Evolutionary conservation across 176 grass and related monocot species (phyloP), one percentile per base, ranked within the genome.

Genomic region (Bolboschoenus planiculmis): DNA sequence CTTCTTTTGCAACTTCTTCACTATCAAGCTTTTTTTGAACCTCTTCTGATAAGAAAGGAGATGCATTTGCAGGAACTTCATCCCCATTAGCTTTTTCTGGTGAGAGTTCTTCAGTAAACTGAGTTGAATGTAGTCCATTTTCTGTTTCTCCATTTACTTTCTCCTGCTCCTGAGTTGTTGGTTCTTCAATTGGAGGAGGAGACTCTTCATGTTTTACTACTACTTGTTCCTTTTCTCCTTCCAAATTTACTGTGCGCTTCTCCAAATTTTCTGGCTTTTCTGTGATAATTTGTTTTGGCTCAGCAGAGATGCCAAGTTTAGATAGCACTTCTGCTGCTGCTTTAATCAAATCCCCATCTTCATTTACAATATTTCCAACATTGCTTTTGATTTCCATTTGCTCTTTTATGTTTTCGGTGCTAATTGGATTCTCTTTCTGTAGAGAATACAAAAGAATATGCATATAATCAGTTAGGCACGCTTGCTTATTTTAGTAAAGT

Each of bases 121-220:
- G 24, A 76, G 26, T 51, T 23, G 44, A 31, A 76, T 76, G 46
- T 18, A 18, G 5, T 76, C 44, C 78, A 39, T 30, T 76, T 51
- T 60, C 78, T 40, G 18, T 63, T 18, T 82, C 56, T 64, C 58
- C 56, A 64, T 48, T 82, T 63, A 64, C 36, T 62, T 81, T 63
- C 40, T 60, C 79, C 40, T 60, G 33, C 78, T 63, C 56, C 34
- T 29, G 23, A 48, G 70, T 27, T 7, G 21, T 74, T 29, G 42
- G 11, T 50, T 20, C 2, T 33, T 31, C 44, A 76, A 51, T 13
- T 76, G 72, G 43, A 30, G 44, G 30, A 75, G 44, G 1, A 76
- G 42, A 5, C 13, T 51, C 72, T 76, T 76, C 72, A 75, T 24
- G 0, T 14, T 50, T 75, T 30, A 8, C 24, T 50, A 50, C 5